phyloP scores from a whole-genome alignment of 495 filamentous ascomycete genomes.

The Haplographium delicatum region DNA sequence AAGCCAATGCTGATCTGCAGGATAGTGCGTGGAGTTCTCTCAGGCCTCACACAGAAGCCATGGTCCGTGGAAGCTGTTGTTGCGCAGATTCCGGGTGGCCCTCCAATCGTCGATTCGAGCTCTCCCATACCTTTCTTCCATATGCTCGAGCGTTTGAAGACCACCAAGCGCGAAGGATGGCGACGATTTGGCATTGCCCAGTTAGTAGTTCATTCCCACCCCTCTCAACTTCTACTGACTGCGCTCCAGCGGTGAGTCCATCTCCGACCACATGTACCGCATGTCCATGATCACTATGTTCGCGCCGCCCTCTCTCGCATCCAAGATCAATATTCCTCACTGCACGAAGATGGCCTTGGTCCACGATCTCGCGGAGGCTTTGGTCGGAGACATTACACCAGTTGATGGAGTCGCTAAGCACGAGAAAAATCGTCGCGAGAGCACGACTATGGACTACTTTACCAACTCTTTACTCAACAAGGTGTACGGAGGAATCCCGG shows the following conservation, averaged over 20 bases:
- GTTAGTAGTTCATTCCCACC: constrained; percentile 24
- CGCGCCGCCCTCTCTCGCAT: constrained; percentile 69
- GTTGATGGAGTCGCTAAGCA: constrained; percentile 63
- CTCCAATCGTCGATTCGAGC: constrained; percentile 52
- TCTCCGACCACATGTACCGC: constrained; percentile 98
- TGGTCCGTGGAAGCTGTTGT: constrained; percentile 49
- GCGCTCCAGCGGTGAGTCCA: constrained; percentile 60
- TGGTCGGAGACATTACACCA: constrained; percentile 95
- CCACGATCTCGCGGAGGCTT: constrained; percentile 94
- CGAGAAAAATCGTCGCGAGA: constrained; percentile 85
- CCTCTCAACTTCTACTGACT: background rate
- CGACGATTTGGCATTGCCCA: constrained; percentile 72
- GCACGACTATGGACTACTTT: constrained; percentile 85
- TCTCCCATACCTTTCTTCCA: constrained; percentile 92
- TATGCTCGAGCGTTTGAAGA: constrained; percentile 87
- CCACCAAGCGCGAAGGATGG: constrained; percentile 94
- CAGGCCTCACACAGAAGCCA: background rate
- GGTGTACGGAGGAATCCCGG: constrained; percentile 62
- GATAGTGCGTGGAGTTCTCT: no score
- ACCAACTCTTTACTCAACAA: constrained; percentile 63
- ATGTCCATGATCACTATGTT: constrained; percentile 97
- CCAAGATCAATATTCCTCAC: constrained; percentile 65
- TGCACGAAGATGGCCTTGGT: constrained; percentile 92
- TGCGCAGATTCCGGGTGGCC: constrained; percentile 35
- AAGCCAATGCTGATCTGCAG: background rate